A percentile compares a stretch with the other conserved stretches of the same genome.
Evolutionary conservation across 2,329 filamentous ascomycete species (phyloP).

Genomic region (Cadophora sp.): DNA sequence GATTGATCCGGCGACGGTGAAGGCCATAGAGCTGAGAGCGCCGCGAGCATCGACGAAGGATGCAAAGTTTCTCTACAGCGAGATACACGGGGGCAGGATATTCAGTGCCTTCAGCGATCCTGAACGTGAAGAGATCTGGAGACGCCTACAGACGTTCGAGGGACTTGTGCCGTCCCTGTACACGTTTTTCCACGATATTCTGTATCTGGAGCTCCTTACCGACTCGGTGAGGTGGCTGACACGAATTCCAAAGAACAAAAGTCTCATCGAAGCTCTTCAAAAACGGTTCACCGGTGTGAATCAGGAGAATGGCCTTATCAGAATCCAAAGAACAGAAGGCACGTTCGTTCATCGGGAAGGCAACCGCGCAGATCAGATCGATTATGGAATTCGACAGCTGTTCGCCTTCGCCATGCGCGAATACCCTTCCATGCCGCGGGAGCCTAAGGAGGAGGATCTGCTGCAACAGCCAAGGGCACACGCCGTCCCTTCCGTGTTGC

Average conservation of each 20-base stretch:
- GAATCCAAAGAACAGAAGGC: neutral
- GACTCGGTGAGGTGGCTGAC: neutral
- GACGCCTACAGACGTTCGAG: neutral
- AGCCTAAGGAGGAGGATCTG: neutral
- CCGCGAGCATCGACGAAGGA: neutral
- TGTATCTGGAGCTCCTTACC: neutral
- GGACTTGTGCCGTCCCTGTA: neutral
- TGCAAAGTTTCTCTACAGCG: neutral
- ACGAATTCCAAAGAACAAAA: neutral
- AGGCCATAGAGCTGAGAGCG: conserved; percentile 3
- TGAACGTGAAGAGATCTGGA: neutral
- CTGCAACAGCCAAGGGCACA: neutral
- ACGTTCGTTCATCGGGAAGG: neutral
- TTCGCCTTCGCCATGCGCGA: neutral
- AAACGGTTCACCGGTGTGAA: neutral
- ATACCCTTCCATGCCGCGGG: conserved; percentile 5
- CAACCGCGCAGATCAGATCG: neutral
- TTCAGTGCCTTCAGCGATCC: neutral
- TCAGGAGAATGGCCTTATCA: neutral
- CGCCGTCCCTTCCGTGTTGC: neutral
- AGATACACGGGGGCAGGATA: neutral
- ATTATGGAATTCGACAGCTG: neutral
- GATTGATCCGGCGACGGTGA: neutral
- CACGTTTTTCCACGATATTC: neutral
- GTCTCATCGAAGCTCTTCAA: conserved; percentile 3